Evolutionary conservation across 2,329 filamentous ascomycete species (phyloP).

Genomic region (Aureobasidium pullulans): DNA sequence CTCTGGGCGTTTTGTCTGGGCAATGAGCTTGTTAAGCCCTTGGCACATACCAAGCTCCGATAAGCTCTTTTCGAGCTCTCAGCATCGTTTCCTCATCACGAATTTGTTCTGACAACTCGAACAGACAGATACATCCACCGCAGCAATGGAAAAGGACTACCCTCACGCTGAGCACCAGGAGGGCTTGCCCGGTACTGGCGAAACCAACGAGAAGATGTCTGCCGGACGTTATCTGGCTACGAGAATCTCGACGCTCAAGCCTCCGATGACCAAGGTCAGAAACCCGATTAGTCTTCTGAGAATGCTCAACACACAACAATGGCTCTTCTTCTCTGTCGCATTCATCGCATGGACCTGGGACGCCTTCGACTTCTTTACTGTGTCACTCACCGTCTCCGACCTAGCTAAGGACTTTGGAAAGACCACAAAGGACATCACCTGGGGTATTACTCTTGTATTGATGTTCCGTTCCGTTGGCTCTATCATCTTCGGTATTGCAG

Average conservation of each 20-base stretch:
- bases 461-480: conserved; percentile 29
- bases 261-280: conserved; percentile 44
- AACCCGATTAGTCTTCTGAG: conserved; percentile 44
- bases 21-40: background rate
- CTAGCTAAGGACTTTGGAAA: conserved; percentile 46
- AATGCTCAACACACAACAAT: conserved; percentile 46
- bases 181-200: conserved; percentile 15
- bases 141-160: conserved; percentile 11
- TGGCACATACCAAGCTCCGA: background rate
- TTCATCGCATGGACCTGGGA: conserved; percentile 26
- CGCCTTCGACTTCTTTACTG: conserved; percentile 37
- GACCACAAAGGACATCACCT: conserved; percentile 49
- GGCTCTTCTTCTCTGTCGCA: conserved; percentile 44
- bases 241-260: conserved; percentile 46
- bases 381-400: conserved; percentile 45
- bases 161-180: conserved; percentile 2
- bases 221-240: conserved; percentile 45
- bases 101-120: background rate
- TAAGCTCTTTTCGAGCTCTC: background rate
- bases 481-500: conserved; percentile 23
- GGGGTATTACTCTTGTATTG: conserved; percentile 41
- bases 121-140: background rate
- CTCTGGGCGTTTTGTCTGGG: background rate
- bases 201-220: conserved; percentile 26
- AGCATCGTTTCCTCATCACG: background rate